Base-by-base conservation (phyloP, 2,329 filamentous ascomycete genomes). In the Penicillium sclerotiorum region DNA sequence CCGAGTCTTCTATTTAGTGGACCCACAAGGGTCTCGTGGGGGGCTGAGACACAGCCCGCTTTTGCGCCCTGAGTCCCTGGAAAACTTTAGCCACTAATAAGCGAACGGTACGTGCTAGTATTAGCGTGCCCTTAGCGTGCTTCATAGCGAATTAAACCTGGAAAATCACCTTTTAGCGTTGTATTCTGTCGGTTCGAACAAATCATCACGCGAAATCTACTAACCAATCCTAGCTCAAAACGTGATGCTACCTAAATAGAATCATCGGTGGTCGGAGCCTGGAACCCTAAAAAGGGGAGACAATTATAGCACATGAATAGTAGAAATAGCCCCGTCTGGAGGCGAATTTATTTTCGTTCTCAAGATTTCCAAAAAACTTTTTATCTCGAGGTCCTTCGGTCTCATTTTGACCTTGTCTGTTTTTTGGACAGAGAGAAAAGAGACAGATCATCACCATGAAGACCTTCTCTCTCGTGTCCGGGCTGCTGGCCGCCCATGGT, bases 11-110 rank as follows among this genome's bases (percentile, higher is more conserved):
- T 38, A 6, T 38, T 21, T 28, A 7, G 17, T 18, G 9, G 36
- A 38, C 36, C 36, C 36, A 38, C 36, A 18, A 6, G 17, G 36
- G 11, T 38, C 11, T n/a, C 17, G 36, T 38, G n/a, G 36, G 36
- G 36, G 36, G 36, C 36, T 38, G 36, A 38, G 17, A 20, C 36
- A 38, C 36, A 18, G 36, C 36, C 36, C 36, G 21, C 36, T 38
- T 17, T 38, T 17, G 17, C 17, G 36, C 36, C 12, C 17, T 18
- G 18, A 20, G 12, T 28, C 20, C 36, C 13, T 21, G 12, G 12
- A 38, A 38, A 38, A 38, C 12, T 7, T 38, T 18, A 6, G n/a
- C 11, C 17, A 11, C 21, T 18, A 38, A 7, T 38, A 17, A 20
- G 11, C 11, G 13, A 20, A 38, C 36, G 12, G 36, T 38, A 38